phyloP scores from a whole-genome alignment of 1,139 yeast genomes.

The Zygosaccharomyces sapae region DNA sequence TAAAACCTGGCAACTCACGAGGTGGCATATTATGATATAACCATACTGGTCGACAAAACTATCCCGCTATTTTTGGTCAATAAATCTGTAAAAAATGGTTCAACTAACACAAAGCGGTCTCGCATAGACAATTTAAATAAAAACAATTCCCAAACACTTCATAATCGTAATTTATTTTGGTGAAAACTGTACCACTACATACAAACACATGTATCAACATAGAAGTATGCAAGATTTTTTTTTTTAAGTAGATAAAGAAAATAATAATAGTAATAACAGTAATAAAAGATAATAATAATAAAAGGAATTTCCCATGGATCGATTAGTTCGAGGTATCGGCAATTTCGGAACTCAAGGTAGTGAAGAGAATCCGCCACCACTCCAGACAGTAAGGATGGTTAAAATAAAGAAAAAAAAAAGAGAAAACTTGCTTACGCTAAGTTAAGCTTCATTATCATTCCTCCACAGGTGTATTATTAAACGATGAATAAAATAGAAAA shows the following conservation, averaged over 20 bases:
- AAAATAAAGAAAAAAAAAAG: no score
- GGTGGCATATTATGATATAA: neutral
- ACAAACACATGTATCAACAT: neutral
- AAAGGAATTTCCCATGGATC: neutral
- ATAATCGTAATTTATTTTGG: neutral
- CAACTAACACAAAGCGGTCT: neutral
- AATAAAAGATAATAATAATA: neutral
- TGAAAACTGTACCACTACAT: slow-evolving; percentile 1
- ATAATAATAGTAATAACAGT: neutral
- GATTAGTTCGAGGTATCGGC: slow-evolving; percentile 1
- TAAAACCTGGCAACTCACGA: slow-evolving; percentile 44
- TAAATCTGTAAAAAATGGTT: no score
- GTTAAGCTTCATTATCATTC: neutral
- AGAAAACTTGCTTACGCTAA: neutral
- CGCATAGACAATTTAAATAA: neutral
- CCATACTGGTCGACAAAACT: neutral
- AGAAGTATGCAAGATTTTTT: slow-evolving; percentile 1
- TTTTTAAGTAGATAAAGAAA: slow-evolving; percentile 3
- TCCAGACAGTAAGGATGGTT: no score
- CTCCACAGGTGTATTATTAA: neutral
- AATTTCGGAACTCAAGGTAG: neutral
- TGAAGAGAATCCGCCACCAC: no score
- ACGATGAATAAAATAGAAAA: neutral
- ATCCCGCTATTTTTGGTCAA: no score
- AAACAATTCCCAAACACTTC: neutral